Evolutionary conservation across 192 early-diverging fungal species (phyloP), one percentile per base, ranked within the genome.

Genomic region (Ambispora gerdemannii): DNA sequence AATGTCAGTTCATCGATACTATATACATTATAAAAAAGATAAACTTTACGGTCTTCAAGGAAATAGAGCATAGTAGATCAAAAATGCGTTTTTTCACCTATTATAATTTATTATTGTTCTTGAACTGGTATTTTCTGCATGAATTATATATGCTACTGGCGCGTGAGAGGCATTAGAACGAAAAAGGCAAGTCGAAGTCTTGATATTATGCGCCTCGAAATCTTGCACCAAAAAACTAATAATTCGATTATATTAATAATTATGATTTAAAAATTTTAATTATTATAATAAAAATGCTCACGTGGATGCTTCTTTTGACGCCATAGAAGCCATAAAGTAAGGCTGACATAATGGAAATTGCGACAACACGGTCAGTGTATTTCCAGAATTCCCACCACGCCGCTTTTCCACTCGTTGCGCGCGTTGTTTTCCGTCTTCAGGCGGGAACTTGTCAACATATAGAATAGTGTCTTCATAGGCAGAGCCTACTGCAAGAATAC

Each of bases 41-140:
- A n/a, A n/a, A n/a, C n/a, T n/a, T n/a, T n/a, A n/a, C n/a, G n/a
- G n/a, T n/a, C n/a, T n/a, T n/a, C n/a, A n/a, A n/a, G n/a, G n/a
- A n/a, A n/a, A n/a, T n/a, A n/a, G n/a, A n/a, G n/a, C n/a, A n/a
- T n/a, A n/a, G n/a, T n/a, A n/a, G n/a, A n/a, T n/a, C n/a, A n/a
- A n/a, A n/a, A n/a, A n/a, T n/a, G n/a, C 38, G 15, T 43, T 15
- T 10, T 15, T 55, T 74, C 68, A 77, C 71, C 75, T 76, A 47
- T 84, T 88, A 61, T 84, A 82, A 60, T 85, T 88, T 60, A 90
- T 80, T 36, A 90, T 84, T 17, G 88, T 90, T 28, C 88, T 65
- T 30, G 87, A 79, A 19, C 80, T 78, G 51, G 81, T 75, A 20
- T 75, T 58, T 19, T 66, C 53, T 3, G 83, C 80, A 27, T 85